These are phyloP conservation scores for Pezicula rhizophila DNA, from an alignment of 2,329 filamentous ascomycete genomes.

Conservation along the genomic window DNA sequence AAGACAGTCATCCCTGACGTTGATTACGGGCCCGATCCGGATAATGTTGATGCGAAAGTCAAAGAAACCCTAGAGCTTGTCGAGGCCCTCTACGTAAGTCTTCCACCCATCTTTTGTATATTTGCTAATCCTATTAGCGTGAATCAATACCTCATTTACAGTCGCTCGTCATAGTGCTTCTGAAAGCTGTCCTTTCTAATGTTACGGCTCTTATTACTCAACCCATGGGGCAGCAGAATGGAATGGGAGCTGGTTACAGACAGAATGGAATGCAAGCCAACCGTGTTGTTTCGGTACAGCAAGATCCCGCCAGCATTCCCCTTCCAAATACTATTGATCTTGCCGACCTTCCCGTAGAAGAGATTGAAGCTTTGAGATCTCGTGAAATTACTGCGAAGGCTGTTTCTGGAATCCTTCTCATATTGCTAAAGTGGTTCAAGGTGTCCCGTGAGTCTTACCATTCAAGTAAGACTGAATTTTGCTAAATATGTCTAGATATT, in stretches of 20 bases:
- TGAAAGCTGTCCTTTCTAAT: constrained; percentile 82
- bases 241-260: constrained; percentile 18
- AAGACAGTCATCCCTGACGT: constrained; percentile 33
- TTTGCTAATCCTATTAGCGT: constrained; percentile 44
- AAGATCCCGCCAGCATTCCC: constrained; percentile 23
- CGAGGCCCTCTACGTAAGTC: constrained; percentile 78
- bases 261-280: constrained; percentile 10
- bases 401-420: constrained; percentile 77
- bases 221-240: constrained; percentile 28
- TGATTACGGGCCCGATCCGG: constrained; percentile 45
- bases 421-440: constrained; percentile 96
- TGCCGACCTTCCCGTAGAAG: constrained; percentile 56
- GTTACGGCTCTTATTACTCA: constrained; percentile 77
- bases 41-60: constrained; percentile 45
- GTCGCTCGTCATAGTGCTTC: constrained; percentile 84
- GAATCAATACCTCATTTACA: constrained; percentile 79
- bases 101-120: neutral
- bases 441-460: constrained; percentile 65
- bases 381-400: constrained; percentile 89
- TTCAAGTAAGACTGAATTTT: neutral
- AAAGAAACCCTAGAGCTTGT: constrained; percentile 65
- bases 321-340: constrained; percentile 20
- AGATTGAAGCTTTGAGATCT: constrained; percentile 73
- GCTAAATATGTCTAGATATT: constrained; percentile 55
- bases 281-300: constrained; percentile 15